A percentile compares a stretch with the other conserved stretches of the same genome.
These are phyloP conservation scores for Geopyxis carbonaria DNA, from an alignment of 495 filamentous ascomycete species.

Conservation along the genomic window DNA sequence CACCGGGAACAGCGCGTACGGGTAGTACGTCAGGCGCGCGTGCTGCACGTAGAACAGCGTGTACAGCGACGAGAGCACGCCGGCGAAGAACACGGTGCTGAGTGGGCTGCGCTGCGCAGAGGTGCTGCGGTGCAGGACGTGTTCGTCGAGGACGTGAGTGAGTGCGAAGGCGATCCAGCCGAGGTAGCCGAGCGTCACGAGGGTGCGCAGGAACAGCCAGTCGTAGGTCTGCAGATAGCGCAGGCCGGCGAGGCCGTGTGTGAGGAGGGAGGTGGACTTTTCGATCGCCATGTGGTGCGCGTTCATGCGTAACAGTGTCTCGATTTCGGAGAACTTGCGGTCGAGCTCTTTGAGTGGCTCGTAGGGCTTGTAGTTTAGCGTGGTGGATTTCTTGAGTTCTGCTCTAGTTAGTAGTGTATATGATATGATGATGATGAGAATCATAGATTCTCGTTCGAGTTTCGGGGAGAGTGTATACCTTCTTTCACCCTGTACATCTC, in stretches of 20 bases:
- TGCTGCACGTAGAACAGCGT: constrained; percentile 62
- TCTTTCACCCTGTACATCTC: constrained; percentile 98
- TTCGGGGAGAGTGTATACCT: too few relatives aligned
- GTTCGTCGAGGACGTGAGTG: constrained; percentile 76
- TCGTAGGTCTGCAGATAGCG: constrained; percentile 93
- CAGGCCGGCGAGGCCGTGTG: constrained; percentile 62
- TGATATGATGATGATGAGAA: too few relatives aligned
- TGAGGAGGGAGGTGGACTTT: constrained; percentile 56
- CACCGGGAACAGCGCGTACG: constrained; percentile 79
- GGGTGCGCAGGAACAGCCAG: constrained; percentile 90
- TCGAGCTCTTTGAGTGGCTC: constrained; percentile 43
- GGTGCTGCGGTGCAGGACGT: constrained; percentile 61
- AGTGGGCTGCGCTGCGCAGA: constrained; percentile 45
- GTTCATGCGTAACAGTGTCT: constrained; percentile 46
- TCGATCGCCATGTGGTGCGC: constrained; percentile 57
- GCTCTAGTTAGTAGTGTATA: constrained; percentile 4
- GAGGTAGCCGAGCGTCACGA: constrained; percentile 84
- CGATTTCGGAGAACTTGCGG: constrained; percentile 49
- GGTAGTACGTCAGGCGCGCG: constrained; percentile 74
- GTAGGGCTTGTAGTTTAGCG: constrained; percentile 64
- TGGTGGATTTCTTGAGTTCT: constrained; percentile 54
- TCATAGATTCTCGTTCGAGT: constrained; percentile 9
- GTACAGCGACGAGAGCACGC: constrained; percentile 55
- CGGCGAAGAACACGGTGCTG: constrained; percentile 52
- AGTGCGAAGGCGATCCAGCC: constrained; percentile 95